These are phyloP conservation scores for Rubia yunnanensis DNA, from an alignment of 257 asterid genomes.

Conservation along the genomic window DNA sequence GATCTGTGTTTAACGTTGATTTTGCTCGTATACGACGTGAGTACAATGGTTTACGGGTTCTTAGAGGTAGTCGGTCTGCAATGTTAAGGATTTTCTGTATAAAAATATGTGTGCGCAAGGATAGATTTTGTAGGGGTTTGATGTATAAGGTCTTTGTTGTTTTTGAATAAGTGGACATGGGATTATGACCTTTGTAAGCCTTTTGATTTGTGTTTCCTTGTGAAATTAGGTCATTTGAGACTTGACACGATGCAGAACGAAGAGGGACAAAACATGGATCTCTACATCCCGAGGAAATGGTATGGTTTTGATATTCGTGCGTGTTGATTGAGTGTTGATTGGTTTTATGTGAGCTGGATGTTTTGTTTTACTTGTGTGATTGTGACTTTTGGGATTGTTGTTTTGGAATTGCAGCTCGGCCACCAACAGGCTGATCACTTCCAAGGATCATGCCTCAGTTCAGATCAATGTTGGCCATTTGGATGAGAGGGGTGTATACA, in stretches of 20 bases:
- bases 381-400: neutral
- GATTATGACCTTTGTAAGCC: neutral
- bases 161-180: no score
- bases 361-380: neutral
- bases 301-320: neutral
- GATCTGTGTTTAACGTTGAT: neutral
- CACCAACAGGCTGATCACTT: conserved; percentile 79
- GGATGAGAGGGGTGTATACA: conserved; percentile 66
- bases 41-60: neutral
- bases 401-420: conserved; percentile 56
- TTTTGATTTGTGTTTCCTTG: neutral
- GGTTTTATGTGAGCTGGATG: neutral
- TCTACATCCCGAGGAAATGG: conserved; percentile 76
- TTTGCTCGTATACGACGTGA: neutral
- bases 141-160: no score
- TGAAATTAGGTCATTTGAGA: conserved; percentile 6
- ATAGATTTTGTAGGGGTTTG: neutral
- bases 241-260: conserved; percentile 65
- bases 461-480: conserved; percentile 75
- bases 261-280: conserved; percentile 66
- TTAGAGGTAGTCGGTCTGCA: neutral
- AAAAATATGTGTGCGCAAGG: neutral
- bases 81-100: neutral
- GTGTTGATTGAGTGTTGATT: neutral
- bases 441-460: conserved; percentile 88